Evolutionary conservation across 768 basidiomycete species (phyloP), one percentile per base, ranked within the genome.

Genomic region (Auriculariales sp.): DNA sequence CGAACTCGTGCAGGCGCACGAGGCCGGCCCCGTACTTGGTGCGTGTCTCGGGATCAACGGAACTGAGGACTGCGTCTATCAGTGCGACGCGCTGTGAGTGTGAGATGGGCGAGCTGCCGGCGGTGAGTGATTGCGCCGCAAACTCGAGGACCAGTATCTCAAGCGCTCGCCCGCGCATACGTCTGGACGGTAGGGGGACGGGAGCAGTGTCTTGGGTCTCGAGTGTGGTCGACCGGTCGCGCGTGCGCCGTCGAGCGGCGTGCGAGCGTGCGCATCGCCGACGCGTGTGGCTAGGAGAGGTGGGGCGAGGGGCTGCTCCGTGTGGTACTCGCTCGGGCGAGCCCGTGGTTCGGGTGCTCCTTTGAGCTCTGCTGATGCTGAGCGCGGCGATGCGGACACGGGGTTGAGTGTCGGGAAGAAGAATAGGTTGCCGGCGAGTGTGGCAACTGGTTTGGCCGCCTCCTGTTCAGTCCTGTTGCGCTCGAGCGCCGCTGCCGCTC

Each of bases 1-100:
- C 69, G 47, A 66, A 70, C 48, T 70, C 63, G 0, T 56, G 62
- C 56, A 65, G 71, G 1, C 58, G 52, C 0, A 66, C 58, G 0
- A 66, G 33, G 0, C 66, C 64, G 0, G 67, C 63, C 0, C 58
- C 62, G 36, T 68, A 68, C n/a, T n/a, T 44, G n/a, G 17, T 19
- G 5, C 22, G 39, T 6, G 4, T 44, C 39, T 17, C 12, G 5
- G 5, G n/a, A 19, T 44, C 39, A 17, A 44, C 39, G 22, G 39
- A 44, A 4, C 14, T 12, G 17, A 44, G 39, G 19, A 44, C 22
- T 4, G 39, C 39, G n/a, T 5, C 19, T 1, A 22, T 22, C 7
- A 19, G 39, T 9, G 39, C 39, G 17, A 24, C 39, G 39, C 39
- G 39, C 11, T 19, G 22, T 22, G 39, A 19, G 11, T 17, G n/a